Evolutionary conservation across 139 green algal genomes (phyloP), one percentile per base, ranked within the genome.

Genomic region (Micromonas commoda): DNA sequence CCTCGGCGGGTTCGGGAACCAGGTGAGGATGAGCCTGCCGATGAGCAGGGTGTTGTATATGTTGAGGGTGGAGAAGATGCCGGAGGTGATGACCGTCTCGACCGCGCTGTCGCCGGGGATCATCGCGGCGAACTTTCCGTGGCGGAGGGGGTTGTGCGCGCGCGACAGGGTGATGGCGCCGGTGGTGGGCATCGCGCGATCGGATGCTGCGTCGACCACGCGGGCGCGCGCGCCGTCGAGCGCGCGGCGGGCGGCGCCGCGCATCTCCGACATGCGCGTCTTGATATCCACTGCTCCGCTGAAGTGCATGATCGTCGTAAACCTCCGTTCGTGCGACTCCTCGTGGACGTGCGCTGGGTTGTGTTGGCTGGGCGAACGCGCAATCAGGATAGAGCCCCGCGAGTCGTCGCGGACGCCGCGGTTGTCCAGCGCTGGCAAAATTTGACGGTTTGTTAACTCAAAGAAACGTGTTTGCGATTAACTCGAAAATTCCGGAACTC

Each of bases 31-130:
- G 13, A 99, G 81, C 28, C 95, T 88, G 21, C 85, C 85, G 53
- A 99, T 92, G 34, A 99, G 88, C 3, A 93, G 87, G 21, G 90
- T 91, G 85, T 98, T 98, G 89, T 99, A 99, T 28, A 99, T 85
- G 78, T 88, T 91, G 29, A 85, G 64, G 74, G 91, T 93, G 84
- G 37, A 61, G 68, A 75, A 79, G 20, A 97, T 71, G 37, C 93
- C 90, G 2, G 85, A 89, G 3, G 93, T 96, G 21, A 97, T 84
- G 29, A 98, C 94, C 57, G 88, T 79, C 86, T 97, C 95, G 0
- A 88, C 93, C 2, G 92, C 90, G 51, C 81, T 84, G 81, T 98
- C 90, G 0, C 95, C 95, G 19, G 95, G 95, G 66, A 99, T 94
- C 71, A 97, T 91, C 24, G 94, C 92, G 1, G 94, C 94, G 65